These are phyloP conservation scores for Coccomyxa sp. DNA, from an alignment of 139 green algal genomes.

Conservation along the genomic window DNA sequence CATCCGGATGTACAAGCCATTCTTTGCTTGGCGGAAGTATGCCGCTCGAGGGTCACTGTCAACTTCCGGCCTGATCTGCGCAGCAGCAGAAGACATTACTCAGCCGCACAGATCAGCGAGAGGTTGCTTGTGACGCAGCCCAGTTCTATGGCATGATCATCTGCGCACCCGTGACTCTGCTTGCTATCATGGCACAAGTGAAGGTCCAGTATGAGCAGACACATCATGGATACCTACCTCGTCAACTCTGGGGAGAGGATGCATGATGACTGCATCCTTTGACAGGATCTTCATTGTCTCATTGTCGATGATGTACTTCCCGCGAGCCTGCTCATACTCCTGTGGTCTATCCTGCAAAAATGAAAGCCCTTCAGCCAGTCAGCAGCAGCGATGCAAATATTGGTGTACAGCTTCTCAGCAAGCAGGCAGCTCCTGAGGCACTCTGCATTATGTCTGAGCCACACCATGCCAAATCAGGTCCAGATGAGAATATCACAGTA, in stretches of 20 bases:
- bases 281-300: conserved; percentile 77
- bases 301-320: conserved; percentile 94
- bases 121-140: too few species aligned
- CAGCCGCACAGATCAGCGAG: not conserved
- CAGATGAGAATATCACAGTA: too few species aligned
- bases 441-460: too few species aligned
- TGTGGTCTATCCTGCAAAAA: conserved; percentile 45
- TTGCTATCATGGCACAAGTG: not conserved
- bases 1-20: conserved; percentile 98
- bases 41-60: conserved; percentile 90
- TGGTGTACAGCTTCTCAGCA: too few species aligned
- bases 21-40: conserved; percentile 97
- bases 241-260: conserved; percentile 95
- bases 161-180: not conserved
- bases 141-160: too few species aligned
- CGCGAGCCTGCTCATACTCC: conserved; percentile 72
- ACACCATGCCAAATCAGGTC: too few species aligned
- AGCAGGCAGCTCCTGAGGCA: too few species aligned
- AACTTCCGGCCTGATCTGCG: conserved; percentile 86
- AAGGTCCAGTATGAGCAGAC: not conserved
- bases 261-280: conserved; percentile 87
- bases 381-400: too few species aligned
- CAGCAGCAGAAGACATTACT: conserved; percentile 5
- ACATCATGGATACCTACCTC: conserved; percentile 61
- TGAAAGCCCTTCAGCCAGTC: not conserved